These are phyloP conservation scores for Aspergillus mulundensis DNA, from an alignment of 495 filamentous ascomycete genomes.

Conservation along the genomic window DNA sequence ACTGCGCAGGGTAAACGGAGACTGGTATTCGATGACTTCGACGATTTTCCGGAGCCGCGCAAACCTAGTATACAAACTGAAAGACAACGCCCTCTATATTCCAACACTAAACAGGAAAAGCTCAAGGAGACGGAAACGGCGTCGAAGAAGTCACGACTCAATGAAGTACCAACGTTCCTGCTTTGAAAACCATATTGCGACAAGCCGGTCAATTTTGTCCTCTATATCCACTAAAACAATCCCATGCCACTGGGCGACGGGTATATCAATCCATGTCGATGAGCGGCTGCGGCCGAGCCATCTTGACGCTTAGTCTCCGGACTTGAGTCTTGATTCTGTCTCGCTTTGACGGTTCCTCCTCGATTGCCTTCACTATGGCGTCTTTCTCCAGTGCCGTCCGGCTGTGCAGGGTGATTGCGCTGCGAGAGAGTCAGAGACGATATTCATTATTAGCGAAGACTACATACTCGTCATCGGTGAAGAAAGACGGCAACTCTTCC, in stretches of 20 bases:
- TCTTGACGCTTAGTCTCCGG: conserved; percentile 31
- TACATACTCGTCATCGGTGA: conserved; percentile 45
- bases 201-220: not conserved
- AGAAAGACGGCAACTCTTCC: conserved; percentile 39
- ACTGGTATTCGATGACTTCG: conserved; percentile 41
- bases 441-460: conserved; percentile 16
- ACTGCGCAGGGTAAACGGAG: conserved; percentile 28
- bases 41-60: conserved; percentile 36
- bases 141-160: conserved; percentile 32
- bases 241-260: not conserved
- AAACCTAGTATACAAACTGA: conserved; percentile 18
- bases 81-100: conserved; percentile 12
- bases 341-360: conserved; percentile 27
- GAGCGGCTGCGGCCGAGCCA: conserved; percentile 18
- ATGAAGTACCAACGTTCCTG: conserved; percentile 47
- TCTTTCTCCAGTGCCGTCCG: conserved; percentile 32
- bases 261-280: conserved; percentile 20
- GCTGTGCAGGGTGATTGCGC: conserved; percentile 39
- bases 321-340: conserved; percentile 33
- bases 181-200: conserved; percentile 22
- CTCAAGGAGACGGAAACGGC: conserved; percentile 20
- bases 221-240: not conserved
- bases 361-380: conserved; percentile 24
- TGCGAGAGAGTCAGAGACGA: conserved; percentile 30
- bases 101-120: conserved; percentile 7